Evolutionary conservation across 139 green algal genomes (phyloP), one percentile per base, ranked within the genome.

Genomic region (Picochlorum sp.): DNA sequence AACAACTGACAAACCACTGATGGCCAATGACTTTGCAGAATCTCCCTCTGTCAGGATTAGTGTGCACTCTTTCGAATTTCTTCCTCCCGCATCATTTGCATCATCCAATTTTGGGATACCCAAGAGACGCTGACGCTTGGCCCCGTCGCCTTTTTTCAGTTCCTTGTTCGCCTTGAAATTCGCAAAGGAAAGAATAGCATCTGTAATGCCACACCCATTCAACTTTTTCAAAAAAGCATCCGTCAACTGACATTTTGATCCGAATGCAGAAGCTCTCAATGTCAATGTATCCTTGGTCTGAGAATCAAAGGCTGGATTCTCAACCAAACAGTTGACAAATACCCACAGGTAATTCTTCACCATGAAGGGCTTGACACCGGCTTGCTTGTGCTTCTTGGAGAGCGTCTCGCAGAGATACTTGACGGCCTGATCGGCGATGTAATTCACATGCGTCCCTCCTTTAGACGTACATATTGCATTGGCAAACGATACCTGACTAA

Each of bases 31-130:
- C 80, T 98, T 98, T 58, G 94, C 94, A 13, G 81, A 94, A 81
- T 99, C 94, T 49, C 94, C 94, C 80, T 99, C 94, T 0, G 94
- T 99, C 44, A 99, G 81, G 77, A 99, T 99, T 16, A 99, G 81
- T 20, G 94, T 99, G 87, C 94, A 99, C 24, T 90, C 21, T 65
- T 86, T 60, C 10, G 80, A 91, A 69, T 89, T 87, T 23, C 81
- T 71, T 1, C 83, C 86, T 57, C 94, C 94, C 0, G 94, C 94
- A 51, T 98, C 85, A 67, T 99, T 99, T 52, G 94, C 94, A 66
- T 99, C 94, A 31, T 95, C 85, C 60, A 99, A 87, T 81, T 99
- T 99, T 24, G 86, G 76, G 37, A 99, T 88, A 60, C 94, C 94
- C 11, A 66, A 8, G 30, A 94, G 63, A 34, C 86, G 77, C 28